Base-by-base conservation (phyloP, 495 filamentous ascomycete genomes). In the Podospora sp. region DNA sequence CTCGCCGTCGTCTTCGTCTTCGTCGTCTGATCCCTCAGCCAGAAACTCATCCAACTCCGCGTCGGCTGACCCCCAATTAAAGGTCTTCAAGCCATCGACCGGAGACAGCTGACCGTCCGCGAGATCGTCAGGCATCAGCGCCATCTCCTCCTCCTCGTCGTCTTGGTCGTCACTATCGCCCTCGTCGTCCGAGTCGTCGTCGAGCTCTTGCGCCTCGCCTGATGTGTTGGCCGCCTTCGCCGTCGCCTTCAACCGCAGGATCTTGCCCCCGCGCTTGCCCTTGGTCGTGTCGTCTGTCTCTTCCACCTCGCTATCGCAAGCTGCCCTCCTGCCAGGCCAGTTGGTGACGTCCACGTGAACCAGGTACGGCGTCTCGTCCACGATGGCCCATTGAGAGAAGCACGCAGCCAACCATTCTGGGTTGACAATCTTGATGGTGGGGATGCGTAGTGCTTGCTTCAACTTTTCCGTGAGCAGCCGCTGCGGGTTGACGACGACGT, bases 391-490 rank as follows among this genome's bases (percentile, higher is more conserved):
- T 70, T 87, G 87, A 3, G 85, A 87, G 63, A 97, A 86, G 35
- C 86, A 93, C 65, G 93, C 90, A 29, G 89, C 81, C 33, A 99
- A 86, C 95, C 95, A 99, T 69, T 91, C 89, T 29, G 90, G 90
- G 66, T 87, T 90, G 61, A 99, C 94, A 59, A 99, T 94, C 74
- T 92, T 92, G 78, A 98, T 89, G 22, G 82, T 71, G 4, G 87
- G 86, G 14, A 87, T 86, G 21, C 87, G 87, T 25, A 88, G 84
- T 6, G 95, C 95, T 78, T 91, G 88, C 26, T 88, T 85, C 51
- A 97, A 91, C 77, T 99, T 99, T 40, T 89, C 86, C 8, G 94
- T 97, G n/a, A 94, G 87, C 60, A 92, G 91, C 21, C 90, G 86
- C 7, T 77, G 63, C 1, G 76, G 75, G 52, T 78, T 83, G 22